Evolutionary conservation across 2,329 filamentous ascomycete species (phyloP).

Genomic region (Ophiostoma tasmaniense): DNA sequence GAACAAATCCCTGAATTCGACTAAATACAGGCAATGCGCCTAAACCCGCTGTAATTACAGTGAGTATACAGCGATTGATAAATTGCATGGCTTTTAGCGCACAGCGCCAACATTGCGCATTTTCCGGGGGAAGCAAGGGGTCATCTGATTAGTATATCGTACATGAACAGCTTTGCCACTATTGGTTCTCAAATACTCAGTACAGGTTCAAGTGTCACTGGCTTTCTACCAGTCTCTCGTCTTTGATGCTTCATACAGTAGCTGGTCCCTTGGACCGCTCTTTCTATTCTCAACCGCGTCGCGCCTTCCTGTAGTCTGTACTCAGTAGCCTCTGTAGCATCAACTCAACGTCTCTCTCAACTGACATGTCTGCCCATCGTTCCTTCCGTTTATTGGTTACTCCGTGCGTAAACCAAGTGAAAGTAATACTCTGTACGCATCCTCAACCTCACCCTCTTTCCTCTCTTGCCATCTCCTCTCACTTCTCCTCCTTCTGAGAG

Average conservation of each 20-base stretch:
- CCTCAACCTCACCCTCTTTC: neutral
- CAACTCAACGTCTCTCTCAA: neutral
- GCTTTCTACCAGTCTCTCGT: too few species aligned
- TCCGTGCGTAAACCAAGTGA: neutral
- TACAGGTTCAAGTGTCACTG: neutral
- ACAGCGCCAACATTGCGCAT: neutral
- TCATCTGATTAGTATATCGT: too few species aligned
- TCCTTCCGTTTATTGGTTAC: neutral
- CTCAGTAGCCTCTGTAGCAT: too few species aligned
- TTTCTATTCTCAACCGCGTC: neutral
- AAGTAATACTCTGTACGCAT: neutral
- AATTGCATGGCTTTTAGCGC: neutral
- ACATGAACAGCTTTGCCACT: too few species aligned
- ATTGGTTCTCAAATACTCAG: too few species aligned
- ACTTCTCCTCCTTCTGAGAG: neutral
- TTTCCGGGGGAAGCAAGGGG: neutral
- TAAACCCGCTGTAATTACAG: neutral
- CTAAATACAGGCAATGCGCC: neutral
- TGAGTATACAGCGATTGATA: neutral
- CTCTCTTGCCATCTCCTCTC: slow-evolving; percentile 5
- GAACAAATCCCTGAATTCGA: too few species aligned
- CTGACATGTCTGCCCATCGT: neutral
- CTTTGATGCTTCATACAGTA: neutral
- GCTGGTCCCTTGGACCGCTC: neutral
- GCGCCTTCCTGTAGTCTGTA: neutral